Conservation (phyloP, 2,329 filamentous ascomycete genomes). For the Clonostachys rhizophaga region DNA sequence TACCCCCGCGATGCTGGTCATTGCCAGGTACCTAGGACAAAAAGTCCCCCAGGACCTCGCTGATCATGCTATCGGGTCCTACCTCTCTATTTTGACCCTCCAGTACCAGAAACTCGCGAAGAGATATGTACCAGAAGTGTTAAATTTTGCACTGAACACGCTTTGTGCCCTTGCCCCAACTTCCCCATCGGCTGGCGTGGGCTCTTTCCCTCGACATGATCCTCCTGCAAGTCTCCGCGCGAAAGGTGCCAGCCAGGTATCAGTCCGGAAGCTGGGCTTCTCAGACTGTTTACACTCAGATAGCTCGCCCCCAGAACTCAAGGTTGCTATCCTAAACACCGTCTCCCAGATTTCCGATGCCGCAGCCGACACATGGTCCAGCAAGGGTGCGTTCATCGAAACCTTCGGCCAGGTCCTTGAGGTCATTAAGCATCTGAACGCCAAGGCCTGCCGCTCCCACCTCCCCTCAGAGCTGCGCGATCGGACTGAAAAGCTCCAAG, state of each 20-base stretch:
- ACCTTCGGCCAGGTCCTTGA: slow-evolving; percentile 64
- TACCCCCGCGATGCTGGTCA: slow-evolving; percentile 83
- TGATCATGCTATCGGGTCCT: slow-evolving; percentile 71
- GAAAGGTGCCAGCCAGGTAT: slow-evolving; percentile 21
- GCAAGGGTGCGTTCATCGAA: slow-evolving; percentile 71
- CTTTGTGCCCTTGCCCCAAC: slow-evolving; percentile 62
- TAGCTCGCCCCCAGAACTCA: slow-evolving; percentile 26
- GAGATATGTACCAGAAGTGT: slow-evolving; percentile 82
- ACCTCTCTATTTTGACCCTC: slow-evolving; percentile 71
- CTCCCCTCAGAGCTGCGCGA: slow-evolving; percentile 38
- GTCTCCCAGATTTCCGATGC: slow-evolving; percentile 61
- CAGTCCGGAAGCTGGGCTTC: slow-evolving; percentile 51
- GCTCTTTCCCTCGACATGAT: slow-evolving; percentile 58
- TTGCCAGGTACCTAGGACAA: slow-evolving; percentile 78
- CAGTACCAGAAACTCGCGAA: slow-evolving; percentile 82
- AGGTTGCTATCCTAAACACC: slow-evolving; percentile 57
- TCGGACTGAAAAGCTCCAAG: slow-evolving; percentile 31
- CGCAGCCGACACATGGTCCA: slow-evolving; percentile 69
- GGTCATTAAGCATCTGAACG: slow-evolving; percentile 57
- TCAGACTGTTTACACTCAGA: slow-evolving; percentile 44
- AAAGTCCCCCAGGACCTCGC: slow-evolving; percentile 60
- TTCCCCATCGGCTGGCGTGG: slow-evolving; percentile 35
- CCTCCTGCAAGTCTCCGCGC: slow-evolving; percentile 47
- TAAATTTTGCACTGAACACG: slow-evolving; percentile 76
- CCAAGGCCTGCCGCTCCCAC: slow-evolving; percentile 43